A percentile compares a stretch with the other conserved stretches of the same genome.
Evolutionary conservation across 441 rosid species (phyloP).

Genomic region (Euphorbia schlechtendalii): DNA sequence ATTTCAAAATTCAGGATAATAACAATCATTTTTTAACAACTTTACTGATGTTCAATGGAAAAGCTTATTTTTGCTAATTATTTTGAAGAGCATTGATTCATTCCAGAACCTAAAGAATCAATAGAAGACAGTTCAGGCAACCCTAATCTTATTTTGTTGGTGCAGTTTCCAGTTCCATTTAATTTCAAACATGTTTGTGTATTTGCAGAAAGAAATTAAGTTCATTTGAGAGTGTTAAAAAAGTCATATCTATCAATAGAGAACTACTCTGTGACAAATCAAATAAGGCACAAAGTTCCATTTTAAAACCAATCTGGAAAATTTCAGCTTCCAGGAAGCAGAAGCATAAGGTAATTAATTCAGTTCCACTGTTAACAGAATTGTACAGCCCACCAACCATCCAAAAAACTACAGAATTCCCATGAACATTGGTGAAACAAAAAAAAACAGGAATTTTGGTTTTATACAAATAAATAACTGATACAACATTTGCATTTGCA

Average conservation of each 20-base stretch:
- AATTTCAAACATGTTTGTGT: conserved; percentile 15
- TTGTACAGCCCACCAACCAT: too few species aligned
- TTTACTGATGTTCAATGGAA: too few species aligned
- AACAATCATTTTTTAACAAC: too few species aligned
- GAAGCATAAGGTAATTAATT: neutral
- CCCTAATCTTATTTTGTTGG: neutral
- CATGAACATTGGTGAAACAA: neutral
- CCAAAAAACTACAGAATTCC: neutral
- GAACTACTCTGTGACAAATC: neutral
- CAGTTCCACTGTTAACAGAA: neutral
- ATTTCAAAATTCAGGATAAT: too few species aligned
- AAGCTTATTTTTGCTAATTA: neutral
- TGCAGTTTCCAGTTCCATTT: neutral
- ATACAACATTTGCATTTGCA: conserved; percentile 1
- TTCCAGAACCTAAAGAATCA: neutral
- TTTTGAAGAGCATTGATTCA: neutral
- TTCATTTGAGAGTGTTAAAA: too few species aligned
- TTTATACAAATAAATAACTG: conserved; percentile 3
- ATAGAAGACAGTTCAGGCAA: neutral
- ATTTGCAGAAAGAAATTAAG: conserved; percentile 10
- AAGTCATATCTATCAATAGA: neutral
- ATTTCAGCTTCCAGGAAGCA: neutral
- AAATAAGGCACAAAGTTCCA: neutral
- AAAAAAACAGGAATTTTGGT: neutral
- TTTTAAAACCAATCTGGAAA: neutral